These are phyloP conservation scores for Sphaerulina vaccinii DNA, from an alignment of 2,329 filamentous ascomycete genomes.

Conservation along the genomic window DNA sequence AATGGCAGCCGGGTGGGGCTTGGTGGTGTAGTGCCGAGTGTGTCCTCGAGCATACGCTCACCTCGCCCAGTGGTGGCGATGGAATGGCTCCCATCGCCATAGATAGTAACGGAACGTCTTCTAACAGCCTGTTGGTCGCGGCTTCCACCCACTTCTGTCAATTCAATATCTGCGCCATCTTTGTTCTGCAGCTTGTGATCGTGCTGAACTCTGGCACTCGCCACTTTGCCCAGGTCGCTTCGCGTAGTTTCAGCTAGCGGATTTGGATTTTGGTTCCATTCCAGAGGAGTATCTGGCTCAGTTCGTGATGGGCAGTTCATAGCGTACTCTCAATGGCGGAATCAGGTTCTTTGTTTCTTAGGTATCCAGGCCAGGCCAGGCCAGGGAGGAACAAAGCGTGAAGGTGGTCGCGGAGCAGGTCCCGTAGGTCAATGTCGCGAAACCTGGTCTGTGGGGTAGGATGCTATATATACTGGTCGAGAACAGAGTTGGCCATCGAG, in stretches of 20 bases:
- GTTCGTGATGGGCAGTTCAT: conserved; percentile 68
- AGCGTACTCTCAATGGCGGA: conserved; percentile 1
- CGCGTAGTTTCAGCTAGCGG: conserved; percentile 59
- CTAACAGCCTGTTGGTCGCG: conserved; percentile 15
- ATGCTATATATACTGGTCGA: background rate
- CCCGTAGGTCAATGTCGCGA: conserved; percentile 1
- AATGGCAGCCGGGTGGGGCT: conserved; percentile 23
- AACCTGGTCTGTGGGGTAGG: background rate
- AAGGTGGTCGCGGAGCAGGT: background rate
- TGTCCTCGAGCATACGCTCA: conserved; percentile 29
- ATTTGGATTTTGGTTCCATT: conserved; percentile 63
- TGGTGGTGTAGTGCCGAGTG: conserved; percentile 21
- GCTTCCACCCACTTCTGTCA: conserved; percentile 19
- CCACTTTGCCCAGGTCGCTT: conserved; percentile 61
- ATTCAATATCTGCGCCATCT: conserved; percentile 29
- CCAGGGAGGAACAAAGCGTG: background rate
- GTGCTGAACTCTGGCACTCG: conserved; percentile 56
- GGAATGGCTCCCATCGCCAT: conserved; percentile 21
- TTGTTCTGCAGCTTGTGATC: conserved; percentile 42
- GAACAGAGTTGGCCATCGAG: conserved; percentile 7
- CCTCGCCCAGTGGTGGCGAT: conserved; percentile 26
- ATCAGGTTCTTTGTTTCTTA: background rate
- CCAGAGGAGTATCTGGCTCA: conserved; percentile 53
- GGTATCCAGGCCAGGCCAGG: background rate
- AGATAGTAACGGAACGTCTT: conserved; percentile 11